Evolutionary conservation across 352 stramenopile species (phyloP).

Genomic region (Pilasporangium apinafurcum): DNA sequence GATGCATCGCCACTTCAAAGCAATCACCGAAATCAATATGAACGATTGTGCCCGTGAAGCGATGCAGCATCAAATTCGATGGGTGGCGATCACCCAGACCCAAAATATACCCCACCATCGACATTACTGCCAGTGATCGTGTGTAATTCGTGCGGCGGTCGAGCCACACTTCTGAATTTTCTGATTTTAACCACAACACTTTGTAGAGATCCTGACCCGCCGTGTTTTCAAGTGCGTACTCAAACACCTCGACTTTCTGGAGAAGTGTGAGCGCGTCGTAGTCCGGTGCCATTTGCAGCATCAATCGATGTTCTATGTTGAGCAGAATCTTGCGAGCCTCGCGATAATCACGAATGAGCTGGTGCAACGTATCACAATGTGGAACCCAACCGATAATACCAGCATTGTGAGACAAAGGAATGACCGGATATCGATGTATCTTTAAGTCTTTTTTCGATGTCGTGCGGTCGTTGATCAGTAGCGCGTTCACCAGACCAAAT

Average conservation of each 20-base stretch:
- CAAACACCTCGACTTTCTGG: conserved; percentile 99
- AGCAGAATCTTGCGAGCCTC: conserved; percentile 88
- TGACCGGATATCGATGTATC: conserved; percentile 97
- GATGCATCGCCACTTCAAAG: conserved; percentile 99
- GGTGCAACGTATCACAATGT: conserved; percentile 97
- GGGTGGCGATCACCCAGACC: conserved; percentile 98
- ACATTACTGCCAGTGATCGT: conserved; percentile 97
- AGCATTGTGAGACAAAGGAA: conserved; percentile 97
- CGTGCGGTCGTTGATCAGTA: conserved; percentile 94
- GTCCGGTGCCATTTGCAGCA: conserved; percentile 87
- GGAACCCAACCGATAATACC: conserved; percentile 98
- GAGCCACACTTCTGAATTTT: conserved; percentile 98
- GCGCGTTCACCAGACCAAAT: conserved; percentile 99
- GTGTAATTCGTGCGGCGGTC: conserved; percentile 97
- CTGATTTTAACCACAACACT: conserved; percentile 93
- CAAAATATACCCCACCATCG: conserved; percentile 98
- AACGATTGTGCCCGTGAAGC: conserved; percentile 94
- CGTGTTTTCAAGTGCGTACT: conserved; percentile 90
- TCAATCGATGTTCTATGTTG: conserved; percentile 93
- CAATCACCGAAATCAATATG: conserved; percentile 97
- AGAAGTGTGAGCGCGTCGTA: conserved; percentile 96
- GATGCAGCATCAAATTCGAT: conserved; percentile 99
- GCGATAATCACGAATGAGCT: conserved; percentile 94
- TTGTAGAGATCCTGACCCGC: conserved; percentile 97
- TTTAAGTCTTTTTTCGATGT: conserved; percentile 97